A percentile compares a stretch with the other conserved stretches of the same genome.
Evolutionary conservation across 495 filamentous ascomycete genomes (phyloP).

Genomic region (Oidiodendron maius): DNA sequence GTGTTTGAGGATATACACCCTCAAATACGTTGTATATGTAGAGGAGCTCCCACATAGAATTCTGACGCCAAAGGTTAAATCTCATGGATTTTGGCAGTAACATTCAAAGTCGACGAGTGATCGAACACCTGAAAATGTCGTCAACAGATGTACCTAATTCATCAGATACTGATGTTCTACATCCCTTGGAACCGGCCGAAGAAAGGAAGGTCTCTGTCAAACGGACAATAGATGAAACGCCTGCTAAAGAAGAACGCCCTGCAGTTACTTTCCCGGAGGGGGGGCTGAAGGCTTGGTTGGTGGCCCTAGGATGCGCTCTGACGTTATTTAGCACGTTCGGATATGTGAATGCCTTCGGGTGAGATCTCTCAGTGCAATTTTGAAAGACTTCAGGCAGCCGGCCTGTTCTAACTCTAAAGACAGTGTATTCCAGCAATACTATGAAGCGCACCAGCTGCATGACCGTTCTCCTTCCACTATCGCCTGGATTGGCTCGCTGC

Average conservation of each 20-base stretch:
- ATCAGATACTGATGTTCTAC: background rate
- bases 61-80: too few species aligned
- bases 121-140: background rate
- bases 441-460: background rate
- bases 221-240: background rate
- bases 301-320: background rate
- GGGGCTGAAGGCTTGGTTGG: background rate
- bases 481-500: background rate
- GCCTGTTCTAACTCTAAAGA: background rate
- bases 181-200: background rate
- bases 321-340: conserved; percentile 12
- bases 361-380: background rate
- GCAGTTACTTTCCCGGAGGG: background rate
- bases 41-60: too few species aligned
- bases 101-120: background rate
- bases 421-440: background rate
- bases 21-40: too few species aligned
- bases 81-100: too few species aligned
- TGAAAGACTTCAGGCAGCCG: background rate
- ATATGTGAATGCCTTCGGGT: conserved; percentile 60
- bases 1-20: too few species aligned
- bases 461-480: background rate
- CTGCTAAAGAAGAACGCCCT: background rate
- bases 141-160: background rate
- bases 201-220: background rate